phyloP scores from a whole-genome alignment of 1,284 basidiomycete genomes.

The Malassezia yamatoensis region DNA sequence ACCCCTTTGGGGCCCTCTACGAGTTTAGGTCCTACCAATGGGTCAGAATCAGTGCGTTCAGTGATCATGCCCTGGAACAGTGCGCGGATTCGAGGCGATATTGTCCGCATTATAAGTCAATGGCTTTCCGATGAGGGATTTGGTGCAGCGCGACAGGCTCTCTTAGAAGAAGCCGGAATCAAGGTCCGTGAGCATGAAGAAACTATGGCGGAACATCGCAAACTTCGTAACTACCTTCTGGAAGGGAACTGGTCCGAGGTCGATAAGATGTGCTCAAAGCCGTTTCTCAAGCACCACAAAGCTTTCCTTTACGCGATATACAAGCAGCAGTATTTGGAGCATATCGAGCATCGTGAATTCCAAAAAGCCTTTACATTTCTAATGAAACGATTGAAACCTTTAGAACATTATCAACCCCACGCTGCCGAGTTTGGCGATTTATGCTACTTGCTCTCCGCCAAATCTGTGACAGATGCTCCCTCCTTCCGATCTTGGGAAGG shows the following conservation, averaged over 20 bases:
- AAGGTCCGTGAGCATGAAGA: slow-evolving; percentile 40
- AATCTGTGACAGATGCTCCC: slow-evolving; percentile 51
- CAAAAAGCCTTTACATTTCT: slow-evolving; percentile 52
- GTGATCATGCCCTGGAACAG: slow-evolving; percentile 37
- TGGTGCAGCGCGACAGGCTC: slow-evolving; percentile 45
- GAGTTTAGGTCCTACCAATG: background rate
- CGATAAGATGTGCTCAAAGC: slow-evolving; percentile 48
- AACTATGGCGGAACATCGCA: slow-evolving; percentile 45
- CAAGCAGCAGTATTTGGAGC: slow-evolving; percentile 50
- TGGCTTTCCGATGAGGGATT: slow-evolving; percentile 50
- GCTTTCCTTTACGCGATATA: slow-evolving; percentile 50
- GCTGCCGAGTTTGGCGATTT: slow-evolving; percentile 52
- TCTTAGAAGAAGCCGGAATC: slow-evolving; percentile 49
- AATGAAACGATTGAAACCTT: slow-evolving; percentile 51
- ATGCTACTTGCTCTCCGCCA: slow-evolving; percentile 50
- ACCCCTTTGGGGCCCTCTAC: background rate
- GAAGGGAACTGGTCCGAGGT: slow-evolving; percentile 52
- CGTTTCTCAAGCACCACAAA: slow-evolving; percentile 50
- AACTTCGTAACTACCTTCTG: slow-evolving; percentile 49
- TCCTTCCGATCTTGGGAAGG: slow-evolving; percentile 52
- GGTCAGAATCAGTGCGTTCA: slow-evolving; percentile 8
- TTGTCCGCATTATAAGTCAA: slow-evolving; percentile 48
- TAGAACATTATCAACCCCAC: slow-evolving; percentile 53
- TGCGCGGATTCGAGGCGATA: slow-evolving; percentile 31
- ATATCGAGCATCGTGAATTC: slow-evolving; percentile 51